Base-by-base conservation (phyloP, 495 filamentous ascomycete species). In the Geopyxis carbonaria region DNA sequence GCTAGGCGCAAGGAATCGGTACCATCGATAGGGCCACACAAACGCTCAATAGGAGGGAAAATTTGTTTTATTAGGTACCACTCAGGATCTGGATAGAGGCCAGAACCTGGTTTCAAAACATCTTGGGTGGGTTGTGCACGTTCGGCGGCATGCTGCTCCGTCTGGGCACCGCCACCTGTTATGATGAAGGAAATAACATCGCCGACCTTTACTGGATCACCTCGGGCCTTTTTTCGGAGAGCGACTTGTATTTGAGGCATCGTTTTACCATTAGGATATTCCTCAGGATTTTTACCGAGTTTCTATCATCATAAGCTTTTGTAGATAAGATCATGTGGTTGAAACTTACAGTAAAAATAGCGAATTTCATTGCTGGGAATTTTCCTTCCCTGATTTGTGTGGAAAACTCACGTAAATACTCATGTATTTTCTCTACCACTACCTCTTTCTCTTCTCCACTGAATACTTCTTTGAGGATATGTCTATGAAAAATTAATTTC, bases 191-290 rank as follows among this genome's bases (percentile, higher is more conserved):
- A 76, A 50, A 97, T 89, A 48, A 97, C 89, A 47, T 95, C 86
- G 55, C 92, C 92, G 27, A 78, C 80, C 48, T 87, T 78, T 45
- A 95, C 67, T 18, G 63, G 73, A 58, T 87, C 92, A 40, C 89
- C 91, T 38, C 79, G 72, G 28, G 83, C 79, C 34, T 93, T 72
- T 39, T 89, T 82, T 16, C 80, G 73, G 10, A 94, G 68, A 1
- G 89, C 89, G 20, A 97, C 89, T 53, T 95, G 89, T 22, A 91
- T 86, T 40, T 91, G 86, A n/a, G 89, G 89, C 89, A 97, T 95
- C 40, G 70, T 76, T 55, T 85, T 76, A 16, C 75, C 75, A 56
- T 93, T 92, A 10, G 87, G 84, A 50, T 97, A 97, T 41, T 94
- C 83, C 34, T 78, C 76, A 4, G 89, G 89, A 22, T 76, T 64